Conservation (phyloP, 257 asterid genomes). For the Penstemon newberryi region DNA sequence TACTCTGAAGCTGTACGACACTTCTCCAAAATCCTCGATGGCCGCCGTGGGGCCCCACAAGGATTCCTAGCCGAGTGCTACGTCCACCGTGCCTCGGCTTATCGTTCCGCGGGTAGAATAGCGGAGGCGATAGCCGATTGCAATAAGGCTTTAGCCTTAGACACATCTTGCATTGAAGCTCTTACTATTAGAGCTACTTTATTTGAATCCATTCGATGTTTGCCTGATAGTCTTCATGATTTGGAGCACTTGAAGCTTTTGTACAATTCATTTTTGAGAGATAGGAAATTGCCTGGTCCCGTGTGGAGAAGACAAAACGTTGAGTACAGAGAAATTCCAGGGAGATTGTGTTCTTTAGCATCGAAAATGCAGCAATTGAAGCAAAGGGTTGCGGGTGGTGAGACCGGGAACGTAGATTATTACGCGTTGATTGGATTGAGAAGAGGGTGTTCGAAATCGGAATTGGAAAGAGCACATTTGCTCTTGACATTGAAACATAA, state of each 20-base stretch:
- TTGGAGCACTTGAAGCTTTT: constrained; percentile 84
- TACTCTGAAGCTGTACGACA: constrained; percentile 66
- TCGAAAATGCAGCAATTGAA: constrained; percentile 79
- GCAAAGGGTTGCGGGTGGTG: constrained; percentile 80
- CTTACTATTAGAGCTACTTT: constrained; percentile 66
- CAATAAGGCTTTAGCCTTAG: constrained; percentile 71
- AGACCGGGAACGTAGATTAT: constrained; percentile 75
- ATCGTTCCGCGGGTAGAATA: constrained; percentile 51
- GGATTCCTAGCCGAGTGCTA: constrained; percentile 68
- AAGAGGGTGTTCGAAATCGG: constrained; percentile 77
- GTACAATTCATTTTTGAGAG: constrained; percentile 75
- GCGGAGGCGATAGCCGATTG: constrained; percentile 80
- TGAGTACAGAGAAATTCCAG: constrained; percentile 83
- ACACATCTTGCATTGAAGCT: constrained; percentile 76
- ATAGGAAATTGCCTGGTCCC: constrained; percentile 70
- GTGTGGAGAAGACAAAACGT: constrained; percentile 79
- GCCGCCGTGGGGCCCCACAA: constrained; percentile 78
- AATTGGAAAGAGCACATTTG: constrained; percentile 80
- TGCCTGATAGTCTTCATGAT: constrained; percentile 88
- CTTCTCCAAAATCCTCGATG: constrained; percentile 71
- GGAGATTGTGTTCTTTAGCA: constrained; percentile 73
- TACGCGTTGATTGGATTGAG: constrained; percentile 74
- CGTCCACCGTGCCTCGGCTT: constrained; percentile 66
- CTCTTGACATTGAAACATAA: constrained; percentile 72
- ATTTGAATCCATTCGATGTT: constrained; percentile 67